Base-by-base conservation (phyloP, 352 stramenopile genomes). In the Phytopythium delawarense region DNA sequence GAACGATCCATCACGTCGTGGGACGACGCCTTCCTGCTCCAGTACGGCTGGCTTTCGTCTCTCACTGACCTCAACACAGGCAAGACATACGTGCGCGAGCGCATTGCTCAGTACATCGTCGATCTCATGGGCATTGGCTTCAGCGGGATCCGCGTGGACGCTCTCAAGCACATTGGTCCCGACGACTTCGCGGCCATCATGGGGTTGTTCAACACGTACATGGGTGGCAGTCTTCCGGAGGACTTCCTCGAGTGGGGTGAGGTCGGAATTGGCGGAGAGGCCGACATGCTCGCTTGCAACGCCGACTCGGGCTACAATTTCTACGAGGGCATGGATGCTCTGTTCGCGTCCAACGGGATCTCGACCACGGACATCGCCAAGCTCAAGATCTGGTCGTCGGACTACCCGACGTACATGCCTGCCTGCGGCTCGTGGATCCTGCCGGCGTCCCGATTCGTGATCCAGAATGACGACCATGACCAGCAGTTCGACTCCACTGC, bases 381-480 rank as follows among this genome's bases (percentile, higher is more conserved):
- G 54, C 71, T 92, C 58, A 92, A 92, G 72, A 84, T 90, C 57
- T 92, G 79, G 83, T 88, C 79, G 48, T 84, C 69, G 0, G 83
- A 88, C 46, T 92, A 92, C 67, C 81, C 83, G 11, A 83, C 76
- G 42, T 59, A 77, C 13, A 71, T 78, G 57, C 79, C 79, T 3
- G 62, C 78, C n/a, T 87, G 77, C 30, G 79, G 78, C 16, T 80
- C 67, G n/a, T 91, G 82, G 75, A 81, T 88, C 54, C 46, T 91
- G 16, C 77, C 78, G 21, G 40, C 79, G 2, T 76, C 76, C 23
- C 76, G 83, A 0, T 88, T 89, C 28, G 83, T 88, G 45, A 71
- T 92, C 11, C 83, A 92, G 60, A 92, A 91, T 62, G 83, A 91
- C 35, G 81, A 90, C 62, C 76, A 86, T 61, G 83, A 92, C 67